Conservation (phyloP, 208 protist species). For the Phytomonas francai region DNA sequence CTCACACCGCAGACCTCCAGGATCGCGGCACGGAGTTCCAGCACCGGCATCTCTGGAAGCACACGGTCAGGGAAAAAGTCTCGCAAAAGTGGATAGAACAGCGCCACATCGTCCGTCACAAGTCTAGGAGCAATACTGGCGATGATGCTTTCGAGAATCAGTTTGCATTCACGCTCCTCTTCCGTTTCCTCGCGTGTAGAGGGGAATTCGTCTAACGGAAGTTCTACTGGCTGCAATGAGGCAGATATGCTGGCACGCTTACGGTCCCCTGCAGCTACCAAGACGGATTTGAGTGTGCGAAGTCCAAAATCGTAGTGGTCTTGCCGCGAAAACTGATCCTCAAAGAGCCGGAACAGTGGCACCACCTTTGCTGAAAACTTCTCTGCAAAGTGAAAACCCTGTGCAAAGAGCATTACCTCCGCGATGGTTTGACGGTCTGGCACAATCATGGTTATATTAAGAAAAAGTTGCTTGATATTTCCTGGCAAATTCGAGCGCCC, state of each 20-base stretch:
- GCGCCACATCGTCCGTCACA: conserved; percentile 91
- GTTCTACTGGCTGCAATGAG: background rate
- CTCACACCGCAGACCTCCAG: conserved; percentile 69
- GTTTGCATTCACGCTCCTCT: conserved; percentile 63
- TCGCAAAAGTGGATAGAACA: conserved; percentile 92
- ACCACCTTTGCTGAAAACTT: conserved; percentile 96
- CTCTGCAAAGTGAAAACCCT: conserved; percentile 98
- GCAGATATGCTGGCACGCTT: conserved; percentile 64
- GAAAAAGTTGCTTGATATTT: conserved; percentile 99
- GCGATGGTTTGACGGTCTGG: conserved; percentile 99
- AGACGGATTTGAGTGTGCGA: conserved; percentile 98
- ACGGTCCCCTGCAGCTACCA: conserved; percentile 95
- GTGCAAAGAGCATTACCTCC: conserved; percentile 99
- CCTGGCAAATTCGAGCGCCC: conserved; percentile 98
- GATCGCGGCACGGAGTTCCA: conserved; percentile 63
- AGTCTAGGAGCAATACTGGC: conserved; percentile 98
- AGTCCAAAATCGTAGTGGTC: conserved; percentile 99
- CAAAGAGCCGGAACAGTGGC: conserved; percentile 97
- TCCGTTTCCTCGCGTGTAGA: background rate
- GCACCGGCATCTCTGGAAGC: conserved; percentile 36
- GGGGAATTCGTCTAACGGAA: no score
- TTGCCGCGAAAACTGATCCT: conserved; percentile 97
- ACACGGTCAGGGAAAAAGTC: conserved; percentile 95
- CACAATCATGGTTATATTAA: conserved; percentile 96
- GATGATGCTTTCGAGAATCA: conserved; percentile 92